Evolutionary conservation across 1,284 basidiomycete genomes (phyloP).

Genomic region (Ustilago crameri): DNA sequence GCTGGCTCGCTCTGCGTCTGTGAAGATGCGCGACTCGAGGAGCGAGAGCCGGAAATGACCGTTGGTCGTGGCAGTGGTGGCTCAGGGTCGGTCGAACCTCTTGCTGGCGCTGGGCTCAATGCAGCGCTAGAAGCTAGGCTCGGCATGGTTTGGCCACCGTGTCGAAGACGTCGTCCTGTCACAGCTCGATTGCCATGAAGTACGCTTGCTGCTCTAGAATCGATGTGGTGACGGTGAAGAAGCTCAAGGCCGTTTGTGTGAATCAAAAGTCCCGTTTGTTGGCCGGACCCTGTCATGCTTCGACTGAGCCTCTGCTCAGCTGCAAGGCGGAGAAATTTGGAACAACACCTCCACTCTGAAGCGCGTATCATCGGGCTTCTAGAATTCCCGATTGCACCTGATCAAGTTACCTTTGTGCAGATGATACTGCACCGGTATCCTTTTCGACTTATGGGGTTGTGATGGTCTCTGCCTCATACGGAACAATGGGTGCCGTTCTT

Average conservation of each 20-base stretch:
- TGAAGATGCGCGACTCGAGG: conserved; percentile 26
- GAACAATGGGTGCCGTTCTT: too few species aligned
- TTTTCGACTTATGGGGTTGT: too few species aligned
- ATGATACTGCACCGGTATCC: too few species aligned
- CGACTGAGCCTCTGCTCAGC: background rate
- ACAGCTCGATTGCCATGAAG: too few species aligned
- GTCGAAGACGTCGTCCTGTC: too few species aligned
- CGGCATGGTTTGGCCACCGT: too few species aligned
- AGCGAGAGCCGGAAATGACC: conserved; percentile 25
- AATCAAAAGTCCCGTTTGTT: background rate
- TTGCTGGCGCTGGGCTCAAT: background rate
- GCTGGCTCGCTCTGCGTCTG: conserved; percentile 13
- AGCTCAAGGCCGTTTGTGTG: background rate
- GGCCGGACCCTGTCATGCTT: conserved; percentile 11
- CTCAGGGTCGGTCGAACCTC: conserved; percentile 2
- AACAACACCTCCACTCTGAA: conserved; percentile 28
- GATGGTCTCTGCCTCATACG: too few species aligned
- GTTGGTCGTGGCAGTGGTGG: conserved; percentile 35
- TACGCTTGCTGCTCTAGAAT: background rate
- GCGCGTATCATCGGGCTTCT: background rate
- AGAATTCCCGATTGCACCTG: too few species aligned
- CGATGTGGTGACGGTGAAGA: background rate
- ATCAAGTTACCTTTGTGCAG: too few species aligned
- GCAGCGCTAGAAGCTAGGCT: background rate
- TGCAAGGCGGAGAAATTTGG: background rate